A percentile compares a stretch with the other conserved stretches of the same genome.
phyloP scores from a whole-genome alignment of 2,329 filamentous ascomycete genomes.

The Monilinia polystroma region DNA sequence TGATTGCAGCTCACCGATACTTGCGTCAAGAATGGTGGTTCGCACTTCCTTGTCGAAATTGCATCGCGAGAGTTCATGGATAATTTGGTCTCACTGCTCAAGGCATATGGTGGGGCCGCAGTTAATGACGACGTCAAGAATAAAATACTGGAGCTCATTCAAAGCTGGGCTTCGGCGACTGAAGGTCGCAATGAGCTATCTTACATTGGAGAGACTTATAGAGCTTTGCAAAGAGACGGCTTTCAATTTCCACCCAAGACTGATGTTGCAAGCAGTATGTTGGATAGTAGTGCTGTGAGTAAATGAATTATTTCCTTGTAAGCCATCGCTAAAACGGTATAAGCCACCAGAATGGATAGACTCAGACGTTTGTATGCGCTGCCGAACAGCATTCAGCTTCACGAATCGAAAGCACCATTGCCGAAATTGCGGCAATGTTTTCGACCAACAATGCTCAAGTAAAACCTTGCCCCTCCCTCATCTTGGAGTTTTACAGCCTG shows the following conservation, averaged over 20 bases:
- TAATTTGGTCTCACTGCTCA: conserved; percentile 86
- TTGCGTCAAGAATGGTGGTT: conserved; percentile 96
- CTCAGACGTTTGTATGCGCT: conserved; percentile 98
- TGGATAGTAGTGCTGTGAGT: conserved; percentile 90
- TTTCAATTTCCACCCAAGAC: conserved; percentile 85
- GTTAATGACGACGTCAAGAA: conserved; percentile 81
- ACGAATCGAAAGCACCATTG: conserved; percentile 99
- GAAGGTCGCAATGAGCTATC: conserved; percentile 78
- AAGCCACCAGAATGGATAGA: conserved; percentile 96
- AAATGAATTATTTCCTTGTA: not conserved
- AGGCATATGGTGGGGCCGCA: conserved; percentile 69
- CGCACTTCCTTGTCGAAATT: conserved; percentile 92
- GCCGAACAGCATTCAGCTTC: conserved; percentile 91
- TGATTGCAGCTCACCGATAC: conserved; percentile 81
- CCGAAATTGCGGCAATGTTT: conserved; percentile 95
- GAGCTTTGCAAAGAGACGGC: conserved; percentile 76
- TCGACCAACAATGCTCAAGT: conserved; percentile 90
- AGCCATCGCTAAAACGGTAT: conserved; percentile 20
- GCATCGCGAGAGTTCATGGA: conserved; percentile 98
- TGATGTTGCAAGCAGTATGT: conserved; percentile 91
- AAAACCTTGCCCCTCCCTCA: conserved; percentile 88
- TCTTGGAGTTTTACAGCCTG: conserved; percentile 85
- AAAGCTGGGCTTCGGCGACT: conserved; percentile 87
- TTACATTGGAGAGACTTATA: conserved; percentile 89
- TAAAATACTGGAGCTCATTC: conserved; percentile 91